Evolutionary conservation across 2,329 filamentous ascomycete genomes (phyloP), one percentile per base, ranked within the genome.

Genomic region (Scytalidium lignicola): DNA sequence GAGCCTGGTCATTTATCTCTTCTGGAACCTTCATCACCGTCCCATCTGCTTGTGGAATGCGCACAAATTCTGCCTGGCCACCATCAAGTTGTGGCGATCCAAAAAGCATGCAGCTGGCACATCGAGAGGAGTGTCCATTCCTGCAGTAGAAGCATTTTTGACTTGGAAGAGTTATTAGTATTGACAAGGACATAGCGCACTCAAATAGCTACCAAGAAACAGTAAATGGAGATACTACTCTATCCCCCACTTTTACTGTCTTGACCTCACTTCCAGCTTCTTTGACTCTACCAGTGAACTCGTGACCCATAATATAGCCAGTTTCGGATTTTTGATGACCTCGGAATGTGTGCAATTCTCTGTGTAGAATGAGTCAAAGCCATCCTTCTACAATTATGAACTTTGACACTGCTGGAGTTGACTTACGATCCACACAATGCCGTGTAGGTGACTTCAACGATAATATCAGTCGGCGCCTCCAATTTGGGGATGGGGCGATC

Each of bases 101-200:
- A 58, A 92, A 90, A 1, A 93, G 74, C 43, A 77, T 68, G 51
- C 74, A 77, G 54, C 86, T 77, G 15, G 77, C 75, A 67, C 90
- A 96, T 51, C 90, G 83, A 3, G 88, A 90, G 0, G 89, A 87
- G 67, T 79, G 85, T 12, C 85, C 85, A 53, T 82, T 80, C 50
- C 79, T 79, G 73, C 91, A 96, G 71, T 93, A 96, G 70, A 91
- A 95, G 69, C 90, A 96, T 28, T 83, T 71, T 49, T 80, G 78
- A 65, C 79, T 83, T 51, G 18, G 47, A 39, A 2, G 21, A 13
- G 1, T 40, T 13, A 23, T 29, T 39, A 46, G 32, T 22, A 29
- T 23, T n/a, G 9, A 19, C 17, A 8, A 18, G 7, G 19, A 37
- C 32, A 37, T 37, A 9, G 32, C 32, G 32, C n/a, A 9, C 10